A percentile compares a stretch with the other conserved stretches of the same genome.
Conservation (phyloP, 106 monocot genomes). For the Apostasia shenzhenica region DNA sequence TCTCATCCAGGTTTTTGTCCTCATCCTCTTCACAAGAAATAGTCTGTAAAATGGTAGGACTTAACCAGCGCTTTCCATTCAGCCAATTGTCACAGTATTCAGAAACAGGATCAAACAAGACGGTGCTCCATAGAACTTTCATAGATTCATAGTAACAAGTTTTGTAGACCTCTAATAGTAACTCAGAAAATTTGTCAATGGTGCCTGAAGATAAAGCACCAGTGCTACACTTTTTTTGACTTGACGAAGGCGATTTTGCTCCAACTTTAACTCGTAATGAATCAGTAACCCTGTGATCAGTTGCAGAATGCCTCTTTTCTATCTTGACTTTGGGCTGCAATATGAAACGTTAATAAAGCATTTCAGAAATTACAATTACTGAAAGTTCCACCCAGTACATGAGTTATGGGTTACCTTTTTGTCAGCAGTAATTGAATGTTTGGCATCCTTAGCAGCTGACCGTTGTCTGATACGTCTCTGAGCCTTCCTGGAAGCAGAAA, state of each 20-base stretch:
- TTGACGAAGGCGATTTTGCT: slow-evolving; percentile 5
- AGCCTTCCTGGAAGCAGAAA: slow-evolving; percentile 52
- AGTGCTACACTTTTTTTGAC: slow-evolving; percentile 3
- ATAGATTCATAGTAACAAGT: slow-evolving; percentile 57
- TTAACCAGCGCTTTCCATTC: slow-evolving; percentile 45
- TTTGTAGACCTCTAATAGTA: slow-evolving; percentile 35
- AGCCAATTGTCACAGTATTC: slow-evolving; percentile 54
- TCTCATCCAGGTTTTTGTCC: slow-evolving; percentile 3
- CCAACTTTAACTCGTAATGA: slow-evolving; percentile 12
- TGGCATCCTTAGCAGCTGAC: slow-evolving; percentile 17
- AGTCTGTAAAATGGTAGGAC: slow-evolving; percentile 1
- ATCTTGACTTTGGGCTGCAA: slow-evolving; percentile 16
- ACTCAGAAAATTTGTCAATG: slow-evolving; percentile 30
- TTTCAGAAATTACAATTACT: neutral
- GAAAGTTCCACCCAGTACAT: neutral
- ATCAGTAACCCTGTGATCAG: slow-evolving; percentile 8
- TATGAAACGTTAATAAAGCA: slow-evolving; percentile 6
- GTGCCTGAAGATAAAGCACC: slow-evolving; percentile 2
- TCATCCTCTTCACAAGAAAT: slow-evolving; percentile 12
- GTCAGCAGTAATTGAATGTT: slow-evolving; percentile 10
- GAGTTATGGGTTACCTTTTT: slow-evolving; percentile 18
- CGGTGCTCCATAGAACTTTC: slow-evolving; percentile 62
- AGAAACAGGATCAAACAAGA: slow-evolving; percentile 54
- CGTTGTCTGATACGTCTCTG: slow-evolving; percentile 17
- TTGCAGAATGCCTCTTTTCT: slow-evolving; percentile 15